Percentiles rank a stretch among this genome's conserved stretches.
These are phyloP conservation scores for Gillenia trifoliata DNA, from an alignment of 306 rosid species.

Conservation along the genomic window DNA sequence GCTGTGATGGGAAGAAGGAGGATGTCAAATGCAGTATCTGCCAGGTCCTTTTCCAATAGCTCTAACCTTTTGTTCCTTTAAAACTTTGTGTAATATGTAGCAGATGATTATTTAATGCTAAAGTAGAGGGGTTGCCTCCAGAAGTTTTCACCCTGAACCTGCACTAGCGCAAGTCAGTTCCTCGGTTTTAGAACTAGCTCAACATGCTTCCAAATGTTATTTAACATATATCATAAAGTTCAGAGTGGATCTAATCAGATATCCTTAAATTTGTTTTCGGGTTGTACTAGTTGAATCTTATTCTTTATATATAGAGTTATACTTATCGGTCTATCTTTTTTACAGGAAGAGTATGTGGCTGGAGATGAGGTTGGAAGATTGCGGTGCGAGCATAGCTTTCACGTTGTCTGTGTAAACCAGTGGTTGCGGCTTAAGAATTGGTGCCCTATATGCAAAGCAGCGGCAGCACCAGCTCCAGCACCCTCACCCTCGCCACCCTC, in stretches of 20 bases:
- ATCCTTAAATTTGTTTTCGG: neutral
- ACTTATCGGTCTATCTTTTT: neutral
- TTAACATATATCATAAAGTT: neutral
- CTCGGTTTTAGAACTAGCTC: neutral
- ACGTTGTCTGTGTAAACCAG: conserved; percentile 62
- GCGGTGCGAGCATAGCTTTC: conserved; percentile 73
- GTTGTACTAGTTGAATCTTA: neutral
- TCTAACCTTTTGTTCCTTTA: neutral
- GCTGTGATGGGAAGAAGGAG: conserved; percentile 37
- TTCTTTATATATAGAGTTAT: neutral
- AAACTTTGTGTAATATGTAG: neutral
- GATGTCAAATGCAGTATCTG: conserved; percentile 88
- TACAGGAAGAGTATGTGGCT: conserved; percentile 74
- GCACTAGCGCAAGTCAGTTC: neutral
- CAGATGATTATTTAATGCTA: neutral
- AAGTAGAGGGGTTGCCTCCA: neutral
- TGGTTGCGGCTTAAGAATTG: conserved; percentile 92
- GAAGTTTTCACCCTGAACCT: neutral
- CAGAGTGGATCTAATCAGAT: neutral
- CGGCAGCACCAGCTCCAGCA: conserved; percentile 17
- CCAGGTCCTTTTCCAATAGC: conserved; percentile 48
- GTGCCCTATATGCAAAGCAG: conserved; percentile 89
- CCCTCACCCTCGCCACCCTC: conserved; percentile 14
- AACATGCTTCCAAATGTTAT: neutral
- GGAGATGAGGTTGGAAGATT: conserved; percentile 76